Conservation (phyloP, 2,329 filamentous ascomycete genomes). For the Fusarium sp. region DNA sequence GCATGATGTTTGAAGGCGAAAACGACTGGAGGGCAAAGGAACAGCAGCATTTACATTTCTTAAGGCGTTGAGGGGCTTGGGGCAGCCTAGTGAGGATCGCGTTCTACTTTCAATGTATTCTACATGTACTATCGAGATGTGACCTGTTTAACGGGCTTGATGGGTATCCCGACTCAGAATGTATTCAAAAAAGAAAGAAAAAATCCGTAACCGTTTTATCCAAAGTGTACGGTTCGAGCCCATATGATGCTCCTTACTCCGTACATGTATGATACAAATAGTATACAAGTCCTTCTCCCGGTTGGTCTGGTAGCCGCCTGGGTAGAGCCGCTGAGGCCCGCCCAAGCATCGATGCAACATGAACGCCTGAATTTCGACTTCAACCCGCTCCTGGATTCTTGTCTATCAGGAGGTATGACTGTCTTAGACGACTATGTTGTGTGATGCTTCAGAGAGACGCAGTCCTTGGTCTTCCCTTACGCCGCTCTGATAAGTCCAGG, state of each 20-base stretch:
- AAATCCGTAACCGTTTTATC: background rate
- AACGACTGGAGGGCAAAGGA: slow-evolving; percentile 12
- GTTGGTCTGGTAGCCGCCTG: background rate
- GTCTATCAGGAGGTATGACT: background rate
- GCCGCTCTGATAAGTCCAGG: background rate
- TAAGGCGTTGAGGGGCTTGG: slow-evolving; percentile 41
- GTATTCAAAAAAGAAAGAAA: slow-evolving; percentile 37
- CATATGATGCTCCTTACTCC: background rate
- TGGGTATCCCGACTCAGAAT: slow-evolving; percentile 29
- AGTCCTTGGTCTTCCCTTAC: background rate
- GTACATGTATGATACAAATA: slow-evolving; percentile 22
- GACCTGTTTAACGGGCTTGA: slow-evolving; percentile 3
- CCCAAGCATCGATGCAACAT: background rate
- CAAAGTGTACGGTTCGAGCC: background rate
- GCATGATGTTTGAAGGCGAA: slow-evolving; percentile 17
- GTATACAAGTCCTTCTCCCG: slow-evolving; percentile 11
- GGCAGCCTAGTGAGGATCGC: slow-evolving; percentile 24
- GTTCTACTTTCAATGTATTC: slow-evolving; percentile 36
- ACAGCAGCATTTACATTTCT: slow-evolving; percentile 32
- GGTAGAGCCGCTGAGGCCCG: background rate
- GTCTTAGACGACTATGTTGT: background rate
- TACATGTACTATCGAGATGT: slow-evolving; percentile 31
- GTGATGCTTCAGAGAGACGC: background rate
- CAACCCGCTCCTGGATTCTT: no score
- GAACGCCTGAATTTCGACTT: background rate